Evolutionary conservation across 1,284 basidiomycete species (phyloP).

Genomic region (Tausonia pullulans): DNA sequence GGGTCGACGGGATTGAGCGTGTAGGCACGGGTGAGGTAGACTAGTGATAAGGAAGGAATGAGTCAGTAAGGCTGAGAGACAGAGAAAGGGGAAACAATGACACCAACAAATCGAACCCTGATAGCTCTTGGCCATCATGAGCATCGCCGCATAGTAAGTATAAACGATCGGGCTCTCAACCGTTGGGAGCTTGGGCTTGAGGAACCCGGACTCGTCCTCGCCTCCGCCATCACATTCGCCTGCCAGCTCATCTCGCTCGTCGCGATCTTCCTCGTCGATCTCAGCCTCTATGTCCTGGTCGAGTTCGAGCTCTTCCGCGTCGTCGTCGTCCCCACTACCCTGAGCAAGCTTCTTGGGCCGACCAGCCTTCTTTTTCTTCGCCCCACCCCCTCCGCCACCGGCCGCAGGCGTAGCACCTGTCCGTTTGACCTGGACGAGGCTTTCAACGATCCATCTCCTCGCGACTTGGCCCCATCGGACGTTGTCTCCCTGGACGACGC

Average conservation of each 20-base stretch:
- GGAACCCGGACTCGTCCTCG: constrained; percentile 11
- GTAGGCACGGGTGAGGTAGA: constrained; percentile 78
- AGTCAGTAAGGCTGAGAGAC: not conserved
- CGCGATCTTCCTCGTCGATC: constrained; percentile 11
- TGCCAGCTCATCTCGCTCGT: not conserved
- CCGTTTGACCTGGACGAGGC: not conserved
- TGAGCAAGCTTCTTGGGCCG: not conserved
- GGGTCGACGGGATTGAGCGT: constrained; percentile 75
- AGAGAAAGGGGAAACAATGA: not conserved
- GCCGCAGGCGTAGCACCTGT: not conserved
- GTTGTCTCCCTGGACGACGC: constrained; percentile 50
- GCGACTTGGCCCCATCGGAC: constrained; percentile 7
- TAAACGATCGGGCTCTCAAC: constrained; percentile 63
- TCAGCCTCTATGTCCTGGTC: constrained; percentile 1
- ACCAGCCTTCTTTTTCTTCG: not conserved
- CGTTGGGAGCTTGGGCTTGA: constrained; percentile 39
- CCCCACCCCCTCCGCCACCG: too few species aligned
- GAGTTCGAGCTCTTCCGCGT: not conserved
- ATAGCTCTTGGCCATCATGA: constrained; percentile 72
- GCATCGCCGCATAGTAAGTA: constrained; percentile 75
- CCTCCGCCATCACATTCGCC: constrained; percentile 13
- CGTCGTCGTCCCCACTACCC: not conserved
- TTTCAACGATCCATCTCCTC: constrained; percentile 42
- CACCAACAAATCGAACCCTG: constrained; percentile 78
- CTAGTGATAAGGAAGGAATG: constrained; percentile 35